phyloP scores from a whole-genome alignment of 768 basidiomycete species.

The Tricholomella constricta region DNA sequence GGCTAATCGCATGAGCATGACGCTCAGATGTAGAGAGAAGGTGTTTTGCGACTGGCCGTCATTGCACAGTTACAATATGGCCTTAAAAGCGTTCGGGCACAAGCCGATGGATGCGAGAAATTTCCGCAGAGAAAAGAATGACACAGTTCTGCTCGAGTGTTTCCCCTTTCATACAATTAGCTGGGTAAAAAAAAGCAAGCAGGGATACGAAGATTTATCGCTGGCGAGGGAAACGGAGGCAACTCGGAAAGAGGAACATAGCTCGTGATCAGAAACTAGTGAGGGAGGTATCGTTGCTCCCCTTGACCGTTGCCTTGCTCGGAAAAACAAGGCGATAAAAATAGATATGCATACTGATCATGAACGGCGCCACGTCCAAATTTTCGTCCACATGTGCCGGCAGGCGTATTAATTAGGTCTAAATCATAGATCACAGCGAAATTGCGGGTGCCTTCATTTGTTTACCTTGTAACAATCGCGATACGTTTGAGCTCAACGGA shows the following conservation, averaged over 20 bases:
- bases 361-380: slow-evolving; percentile 1
- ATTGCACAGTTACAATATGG: slow-evolving; percentile 5
- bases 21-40: slow-evolving; percentile 15
- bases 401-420: too few species aligned
- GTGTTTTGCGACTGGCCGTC: slow-evolving; percentile 3
- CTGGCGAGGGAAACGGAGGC: slow-evolving; percentile 21
- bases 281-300: not conserved
- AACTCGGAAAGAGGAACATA: slow-evolving; percentile 24
- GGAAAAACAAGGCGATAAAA: slow-evolving; percentile 18
- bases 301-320: slow-evolving; percentile 3
- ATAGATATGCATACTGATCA: slow-evolving; percentile 1
- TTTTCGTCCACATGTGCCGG: too few species aligned
- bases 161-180: slow-evolving; percentile 17
- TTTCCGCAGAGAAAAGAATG: slow-evolving; percentile 25
- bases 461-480: too few species aligned
- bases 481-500: too few species aligned
- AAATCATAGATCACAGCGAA: too few species aligned
- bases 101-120: slow-evolving; percentile 22
- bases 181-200: slow-evolving; percentile 11
- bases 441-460: too few species aligned
- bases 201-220: not conserved
- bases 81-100: slow-evolving; percentile 19
- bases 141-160: slow-evolving; percentile 1
- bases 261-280: slow-evolving; percentile 19
- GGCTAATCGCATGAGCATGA: slow-evolving; percentile 35